Evolutionary conservation across 2,329 filamentous ascomycete species (phyloP).

Genomic region (Sporothrix euskadiensis): DNA sequence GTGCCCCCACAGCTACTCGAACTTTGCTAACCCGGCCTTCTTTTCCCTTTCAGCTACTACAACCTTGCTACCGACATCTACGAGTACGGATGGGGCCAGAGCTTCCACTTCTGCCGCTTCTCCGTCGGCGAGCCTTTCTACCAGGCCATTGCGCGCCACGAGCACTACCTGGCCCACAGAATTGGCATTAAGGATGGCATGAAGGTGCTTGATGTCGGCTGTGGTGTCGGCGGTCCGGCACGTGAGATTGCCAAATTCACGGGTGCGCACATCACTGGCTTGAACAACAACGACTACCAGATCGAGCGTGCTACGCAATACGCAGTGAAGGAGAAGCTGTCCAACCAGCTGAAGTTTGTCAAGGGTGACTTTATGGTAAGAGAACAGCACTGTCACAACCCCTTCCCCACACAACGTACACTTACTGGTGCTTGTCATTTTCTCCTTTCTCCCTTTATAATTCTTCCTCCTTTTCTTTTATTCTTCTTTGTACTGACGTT

Average conservation of each 20-base stretch:
- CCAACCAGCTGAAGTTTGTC: constrained; percentile 77
- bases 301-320: constrained; percentile 90
- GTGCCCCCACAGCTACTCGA: too few relatives aligned
- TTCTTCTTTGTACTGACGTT: neutral
- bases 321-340: constrained; percentile 76
- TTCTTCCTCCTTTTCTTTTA: neutral
- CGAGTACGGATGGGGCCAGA: constrained; percentile 95
- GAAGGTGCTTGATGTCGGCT: constrained; percentile 93
- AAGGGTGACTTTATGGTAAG: constrained; percentile 94
- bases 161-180: constrained; percentile 92
- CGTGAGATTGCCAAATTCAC: constrained; percentile 96
- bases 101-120: constrained; percentile 97
- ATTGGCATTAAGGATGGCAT: constrained; percentile 84
- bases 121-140: constrained; percentile 81
- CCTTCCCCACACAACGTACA: neutral
- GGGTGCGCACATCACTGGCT: constrained; percentile 80
- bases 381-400: neutral
- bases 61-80: constrained; percentile 95
- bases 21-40: neutral
- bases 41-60: constrained; percentile 57
- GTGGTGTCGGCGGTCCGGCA: constrained; percentile 92
- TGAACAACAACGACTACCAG: constrained; percentile 99
- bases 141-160: constrained; percentile 91
- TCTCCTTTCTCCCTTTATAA: neutral
- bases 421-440: neutral